Base-by-base conservation (phyloP, 345 rosid genomes). In the Cardamine resedifolia region DNA sequence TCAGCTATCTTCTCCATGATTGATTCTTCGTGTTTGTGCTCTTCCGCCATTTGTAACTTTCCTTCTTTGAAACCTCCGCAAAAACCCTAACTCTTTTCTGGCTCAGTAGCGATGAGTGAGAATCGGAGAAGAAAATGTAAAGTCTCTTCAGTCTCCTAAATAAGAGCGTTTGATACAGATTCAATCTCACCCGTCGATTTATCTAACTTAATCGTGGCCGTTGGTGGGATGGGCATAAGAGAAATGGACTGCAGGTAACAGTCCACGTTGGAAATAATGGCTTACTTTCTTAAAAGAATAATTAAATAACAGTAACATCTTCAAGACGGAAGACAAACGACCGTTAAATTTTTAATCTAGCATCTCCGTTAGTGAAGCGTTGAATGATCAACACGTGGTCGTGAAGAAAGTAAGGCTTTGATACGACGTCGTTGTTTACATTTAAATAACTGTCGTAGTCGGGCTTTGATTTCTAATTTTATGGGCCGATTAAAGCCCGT, bases 1-100 rank as follows among this genome's bases (percentile, higher is more conserved):
- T 78, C 78, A 36, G 81, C 47, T 26, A 78, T 73, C 68, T 78
- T 78, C 78, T 78, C 81, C 78, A 73, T 67, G 48, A 78, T 34
- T 0, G 78, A 75, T 34, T 78, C 81, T 38, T 78, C 78, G 67
- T 78, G 81, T 2, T 78, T 73, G 36, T 78, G 59, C 51, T 74
- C 81, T 68, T 77, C 80, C 57, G 68, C 72, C 80, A 77, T 77
- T 77, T 41, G 33, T 23, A 5, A 53, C 61, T 59, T 51, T 15
- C 1, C 55, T 49, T 3, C 67, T 39, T 75, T 44, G 67, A 49
- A 77, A 77, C 57, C 80, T 77, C 75, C 76, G 72, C 62, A 64
- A 64, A 57, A 77, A 47, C 61, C 71, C 71, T 63, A 56, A 49
- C 28, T 9, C 5, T 38, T 4, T 26, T 62, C 53, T 70, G 61